Evolutionary conservation across 192 early-diverging fungal species (phyloP).

Genomic region (Spizellomyces punctatus): DNA sequence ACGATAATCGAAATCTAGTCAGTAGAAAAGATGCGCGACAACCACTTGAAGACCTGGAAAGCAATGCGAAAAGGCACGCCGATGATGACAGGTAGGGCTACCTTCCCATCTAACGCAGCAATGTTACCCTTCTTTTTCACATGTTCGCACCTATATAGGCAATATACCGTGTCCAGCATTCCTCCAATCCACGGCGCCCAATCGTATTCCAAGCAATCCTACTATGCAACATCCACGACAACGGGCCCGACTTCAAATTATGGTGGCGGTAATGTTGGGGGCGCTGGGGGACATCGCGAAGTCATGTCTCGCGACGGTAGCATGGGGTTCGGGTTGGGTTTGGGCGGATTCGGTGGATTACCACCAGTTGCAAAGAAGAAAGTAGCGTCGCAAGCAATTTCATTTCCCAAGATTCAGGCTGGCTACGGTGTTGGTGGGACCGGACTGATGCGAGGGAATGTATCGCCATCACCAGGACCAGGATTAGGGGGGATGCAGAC

Average conservation of each 20-base stretch:
- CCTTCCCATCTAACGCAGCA: not conserved
- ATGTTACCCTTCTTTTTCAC: not conserved
- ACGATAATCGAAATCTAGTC: conserved; percentile 24
- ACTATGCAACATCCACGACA: conserved; percentile 20
- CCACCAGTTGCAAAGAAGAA: conserved; percentile 30
- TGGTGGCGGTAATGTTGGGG: not conserved
- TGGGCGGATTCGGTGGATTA: conserved; percentile 8
- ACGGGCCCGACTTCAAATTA: conserved; percentile 1
- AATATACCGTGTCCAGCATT: conserved; percentile 20
- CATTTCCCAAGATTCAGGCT: conserved; percentile 34
- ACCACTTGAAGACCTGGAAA: conserved; percentile 50
- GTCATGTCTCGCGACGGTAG: conserved; percentile 18
- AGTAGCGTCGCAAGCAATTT: conserved; percentile 17
- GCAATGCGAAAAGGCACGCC: conserved; percentile 30
- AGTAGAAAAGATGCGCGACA: conserved; percentile 41
- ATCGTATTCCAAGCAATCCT: conserved; percentile 24
- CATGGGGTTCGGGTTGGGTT: conserved; percentile 15
- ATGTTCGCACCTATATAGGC: not conserved
- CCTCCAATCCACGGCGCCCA: conserved; percentile 32
- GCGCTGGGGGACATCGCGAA: conserved; percentile 5
- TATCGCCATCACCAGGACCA: conserved; percentile 24
- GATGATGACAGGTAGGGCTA: conserved; percentile 28
- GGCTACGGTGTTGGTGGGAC: conserved; percentile 26
- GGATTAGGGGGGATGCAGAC: conserved; percentile 21
- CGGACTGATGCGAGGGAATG: conserved; percentile 27